Conservation (phyloP, 768 basidiomycete genomes). For the Naganishia friedmannii region DNA sequence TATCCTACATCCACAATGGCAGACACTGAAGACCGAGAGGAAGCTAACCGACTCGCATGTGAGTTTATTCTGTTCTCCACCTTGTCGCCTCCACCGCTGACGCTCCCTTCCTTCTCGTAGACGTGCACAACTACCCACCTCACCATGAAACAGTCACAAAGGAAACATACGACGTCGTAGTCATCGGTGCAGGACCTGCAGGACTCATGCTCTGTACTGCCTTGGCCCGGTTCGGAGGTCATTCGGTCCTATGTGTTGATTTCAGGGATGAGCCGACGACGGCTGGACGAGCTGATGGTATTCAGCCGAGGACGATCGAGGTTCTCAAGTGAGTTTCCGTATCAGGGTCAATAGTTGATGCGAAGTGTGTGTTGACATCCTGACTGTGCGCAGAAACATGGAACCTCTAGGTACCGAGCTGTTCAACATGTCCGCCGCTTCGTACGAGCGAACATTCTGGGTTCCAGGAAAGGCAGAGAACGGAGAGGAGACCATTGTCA, state of each 20-base stretch:
- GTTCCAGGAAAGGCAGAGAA: conserved; percentile 27
- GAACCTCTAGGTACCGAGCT: conserved; percentile 31
- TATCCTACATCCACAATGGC: conserved; percentile 13
- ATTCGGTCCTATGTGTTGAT: conserved; percentile 30
- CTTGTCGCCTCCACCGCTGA: background rate
- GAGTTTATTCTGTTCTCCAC: background rate
- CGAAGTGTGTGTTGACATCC: background rate
- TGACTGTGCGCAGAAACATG: conserved; percentile 27
- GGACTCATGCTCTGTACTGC: conserved; percentile 33
- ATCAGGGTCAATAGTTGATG: background rate
- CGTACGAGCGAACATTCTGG: conserved; percentile 36
- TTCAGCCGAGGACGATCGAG: conserved; percentile 36
- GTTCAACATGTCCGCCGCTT: conserved; percentile 27
- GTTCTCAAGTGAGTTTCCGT: conserved; percentile 32
- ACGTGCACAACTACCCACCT: conserved; percentile 32
- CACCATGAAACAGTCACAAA: conserved; percentile 29
- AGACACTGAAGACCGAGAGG: conserved; percentile 26
- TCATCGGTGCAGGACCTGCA: conserved; percentile 40
- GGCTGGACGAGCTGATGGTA: conserved; percentile 34
- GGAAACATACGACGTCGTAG: conserved; percentile 35
- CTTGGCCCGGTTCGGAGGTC: conserved; percentile 33
- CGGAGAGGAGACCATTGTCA: conserved; percentile 27
- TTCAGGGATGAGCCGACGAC: conserved; percentile 31
- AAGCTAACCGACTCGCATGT: conserved; percentile 32
- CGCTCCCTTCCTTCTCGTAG: background rate